Evolutionary conservation across 169 alveolate species (phyloP), one percentile per base, ranked within the genome.

Genomic region (Eimeria necatrix): DNA sequence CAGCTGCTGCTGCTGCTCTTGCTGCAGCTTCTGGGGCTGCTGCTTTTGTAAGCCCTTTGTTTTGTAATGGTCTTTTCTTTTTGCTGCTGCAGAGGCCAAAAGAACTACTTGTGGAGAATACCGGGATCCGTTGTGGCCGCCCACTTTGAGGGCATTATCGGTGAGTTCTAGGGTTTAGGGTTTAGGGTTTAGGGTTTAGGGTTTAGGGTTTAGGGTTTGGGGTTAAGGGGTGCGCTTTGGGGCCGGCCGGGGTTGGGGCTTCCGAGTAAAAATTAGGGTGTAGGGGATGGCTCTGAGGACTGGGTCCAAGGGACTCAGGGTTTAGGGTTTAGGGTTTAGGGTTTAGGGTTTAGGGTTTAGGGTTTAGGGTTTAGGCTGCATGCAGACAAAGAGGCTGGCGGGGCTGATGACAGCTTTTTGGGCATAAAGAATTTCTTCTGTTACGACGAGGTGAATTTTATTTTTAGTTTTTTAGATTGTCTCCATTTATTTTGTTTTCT

Each of bases 21-120:
- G 48, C 78, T 68, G 78, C 78, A 9, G 78, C 78, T 68, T 7
- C 78, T 68, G 78, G 26, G 8, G 78, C 41, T 68, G 48, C 78
- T 68, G 78, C 26, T 14, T 7, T 8, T 9, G 78, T 53, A 14
- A 14, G 14, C 14, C 20, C 20, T 53, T 7, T 53, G 14, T 53
- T 9, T 53, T 7, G 64, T 14, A 53, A 7, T 14, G 14, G 64
- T 14, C 14, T 53, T 53, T 7, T 7, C 64, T 53, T 7, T 53
- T 9, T 14, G 14, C 7, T 61, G n/a, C n/a, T 61, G 73, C 73
- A 9, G 64, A 26, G n/a, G n/a, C n/a, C n/a, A 53, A 53, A 61
- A 26, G 73, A 26, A 18, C n/a, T 61, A 61, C 16, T 18, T 61
- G 14, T 53, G 7, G 64, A 53, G 64, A 53, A 53, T 53, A 9